Evolutionary conservation across 192 early-diverging fungal species (phyloP).

Genomic region (Linnemannia elongata): DNA sequence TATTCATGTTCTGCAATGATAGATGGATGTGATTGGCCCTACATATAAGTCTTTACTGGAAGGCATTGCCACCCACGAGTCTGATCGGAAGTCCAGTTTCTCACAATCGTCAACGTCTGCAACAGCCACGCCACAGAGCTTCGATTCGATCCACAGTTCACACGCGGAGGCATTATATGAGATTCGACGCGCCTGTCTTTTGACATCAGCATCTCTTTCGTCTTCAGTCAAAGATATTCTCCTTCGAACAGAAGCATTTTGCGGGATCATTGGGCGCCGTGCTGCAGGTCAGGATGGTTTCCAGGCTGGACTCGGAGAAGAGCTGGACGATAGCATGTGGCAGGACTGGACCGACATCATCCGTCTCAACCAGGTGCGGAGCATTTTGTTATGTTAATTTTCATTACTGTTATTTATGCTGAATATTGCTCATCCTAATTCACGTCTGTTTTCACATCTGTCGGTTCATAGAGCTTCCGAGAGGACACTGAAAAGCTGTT

Average conservation of each 20-base stretch:
- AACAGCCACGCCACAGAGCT: conserved; percentile 9
- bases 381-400: background rate
- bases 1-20: background rate
- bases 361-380: conserved; percentile 28
- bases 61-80: conserved; percentile 29
- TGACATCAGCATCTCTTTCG: conserved; percentile 21
- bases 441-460: background rate
- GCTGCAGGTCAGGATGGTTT: conserved; percentile 53
- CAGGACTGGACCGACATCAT: conserved; percentile 43
- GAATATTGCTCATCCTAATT: background rate
- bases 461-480: conserved; percentile 28
- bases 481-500: conserved; percentile 23
- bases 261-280: conserved; percentile 33
- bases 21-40: conserved; percentile 61
- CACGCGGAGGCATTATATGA: conserved; percentile 50
- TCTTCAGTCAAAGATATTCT: conserved; percentile 30
- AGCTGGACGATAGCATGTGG: conserved; percentile 41
- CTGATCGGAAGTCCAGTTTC: background rate
- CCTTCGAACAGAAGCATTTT: conserved; percentile 18
- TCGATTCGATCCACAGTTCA: conserved; percentile 41
- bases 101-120: background rate
- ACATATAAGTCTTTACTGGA: conserved; percentile 49
- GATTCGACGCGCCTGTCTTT: conserved; percentile 42
- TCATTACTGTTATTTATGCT: background rate
- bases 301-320: conserved; percentile 22